A percentile compares a stretch with the other conserved stretches of the same genome.
Conservation (phyloP, 2,329 filamentous ascomycete genomes). For the Cercospora sp. region DNA sequence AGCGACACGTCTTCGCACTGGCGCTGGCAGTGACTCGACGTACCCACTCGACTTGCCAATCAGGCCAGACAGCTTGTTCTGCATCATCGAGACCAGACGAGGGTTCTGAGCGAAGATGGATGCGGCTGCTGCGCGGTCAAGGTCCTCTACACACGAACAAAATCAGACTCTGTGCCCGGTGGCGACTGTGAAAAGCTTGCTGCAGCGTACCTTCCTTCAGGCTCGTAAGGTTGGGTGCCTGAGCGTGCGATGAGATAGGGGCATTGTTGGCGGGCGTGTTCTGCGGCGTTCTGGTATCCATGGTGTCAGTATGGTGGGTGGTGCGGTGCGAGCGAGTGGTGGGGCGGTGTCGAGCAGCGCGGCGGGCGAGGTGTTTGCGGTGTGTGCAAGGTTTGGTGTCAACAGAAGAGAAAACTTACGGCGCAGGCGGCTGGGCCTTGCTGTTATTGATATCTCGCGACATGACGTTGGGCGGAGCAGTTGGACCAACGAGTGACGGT, state of each 20-base stretch:
- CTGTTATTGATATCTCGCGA: slow-evolving; percentile 8
- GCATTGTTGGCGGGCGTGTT: slow-evolving; percentile 96
- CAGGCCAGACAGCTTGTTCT: slow-evolving; percentile 89
- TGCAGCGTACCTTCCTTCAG: slow-evolving; percentile 85
- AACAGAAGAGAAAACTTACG: slow-evolving; percentile 14
- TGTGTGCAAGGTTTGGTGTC: not conserved
- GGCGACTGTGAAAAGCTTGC: slow-evolving; percentile 12
- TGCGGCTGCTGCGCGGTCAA: slow-evolving; percentile 82
- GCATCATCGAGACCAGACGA: slow-evolving; percentile 92
- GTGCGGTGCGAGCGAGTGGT: not conserved
- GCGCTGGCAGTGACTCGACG: slow-evolving; percentile 88
- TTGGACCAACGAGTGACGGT: slow-evolving; percentile 1
- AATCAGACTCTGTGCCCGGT: slow-evolving; percentile 8
- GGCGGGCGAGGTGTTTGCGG: not conserved
- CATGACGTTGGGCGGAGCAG: slow-evolving; percentile 4
- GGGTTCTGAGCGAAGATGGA: slow-evolving; percentile 96
- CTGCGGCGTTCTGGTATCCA: slow-evolving; percentile 77
- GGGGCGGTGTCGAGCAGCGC: not conserved
- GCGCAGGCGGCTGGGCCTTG: slow-evolving; percentile 13
- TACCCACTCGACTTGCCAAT: slow-evolving; percentile 96
- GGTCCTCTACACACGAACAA: slow-evolving; percentile 66
- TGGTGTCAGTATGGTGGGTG: slow-evolving; percentile 32
- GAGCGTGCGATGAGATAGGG: slow-evolving; percentile 94
- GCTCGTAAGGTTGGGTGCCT: slow-evolving; percentile 88
- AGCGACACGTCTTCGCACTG: slow-evolving; percentile 88